Evolutionary conservation across 805 yeast species (phyloP), one percentile per base, ranked within the genome.

Genomic region (Saturnispora sekii): DNA sequence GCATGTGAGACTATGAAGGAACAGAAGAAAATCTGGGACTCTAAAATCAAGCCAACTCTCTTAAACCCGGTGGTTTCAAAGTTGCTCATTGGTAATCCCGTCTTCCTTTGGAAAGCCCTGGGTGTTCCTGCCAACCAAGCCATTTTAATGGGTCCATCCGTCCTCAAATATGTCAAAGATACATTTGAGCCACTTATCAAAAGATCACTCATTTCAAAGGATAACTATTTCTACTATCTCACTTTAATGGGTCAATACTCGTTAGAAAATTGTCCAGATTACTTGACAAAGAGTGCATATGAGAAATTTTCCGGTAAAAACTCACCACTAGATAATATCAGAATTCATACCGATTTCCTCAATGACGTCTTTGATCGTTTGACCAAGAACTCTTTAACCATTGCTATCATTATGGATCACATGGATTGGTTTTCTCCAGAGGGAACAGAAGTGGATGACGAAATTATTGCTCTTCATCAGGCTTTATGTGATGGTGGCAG

Each of bases 91-190:
- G 88, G 88, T n/a, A 85, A 84, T 61, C 89, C 90, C 16, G 61
- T 84, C n/a, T 84, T 84, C 60, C 68, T 85, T 47, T 84, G 95
- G 95, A 84, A 82, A 59, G 94, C 94, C 0, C 69, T 85, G 18
- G 94, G 95, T n/a, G 95, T 84, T 39, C 95, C 94, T 5, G 76
- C 80, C 7, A 84, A 85, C 58, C 95, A 84, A 65, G 88, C 93
- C 5, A 68, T 76, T 28, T 74, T 85, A 81, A 84, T 85, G 77
- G 86, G 83, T 18, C 67, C 74, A 14, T 79, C 88, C 0, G 79
- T 83, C 36, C 63, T 81, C 53, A 74, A 80, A 47, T 84, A 85
- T 58, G 79, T 85, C 38, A 68, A 78, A 43, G 87, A 85, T 58
- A 84, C 95, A 5, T 68, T 84, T 52, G 90, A 84, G 56, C 95